Conservation (phyloP, 192 early-diverging fungal genomes). For the Dimargaris cristalligena region DNA sequence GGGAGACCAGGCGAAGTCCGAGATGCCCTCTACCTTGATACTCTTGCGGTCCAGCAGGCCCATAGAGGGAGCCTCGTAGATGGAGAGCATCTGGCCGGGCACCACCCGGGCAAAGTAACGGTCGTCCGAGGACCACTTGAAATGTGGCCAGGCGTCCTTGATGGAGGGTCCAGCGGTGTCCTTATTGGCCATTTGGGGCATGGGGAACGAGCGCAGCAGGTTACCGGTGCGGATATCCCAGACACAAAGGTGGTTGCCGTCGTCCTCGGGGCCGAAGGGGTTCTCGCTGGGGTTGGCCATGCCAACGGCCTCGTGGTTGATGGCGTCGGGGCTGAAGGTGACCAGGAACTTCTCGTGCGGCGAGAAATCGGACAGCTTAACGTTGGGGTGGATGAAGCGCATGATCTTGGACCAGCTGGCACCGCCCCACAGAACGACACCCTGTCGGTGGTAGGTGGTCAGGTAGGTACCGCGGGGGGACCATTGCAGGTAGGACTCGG, state of each 20-base stretch:
- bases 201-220: constrained; percentile 78
- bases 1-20: constrained; percentile 65
- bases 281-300: constrained; percentile 45
- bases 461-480: constrained; percentile 89
- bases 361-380: constrained; percentile 80
- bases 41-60: constrained; percentile 84
- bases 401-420: constrained; percentile 76
- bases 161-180: constrained; percentile 8
- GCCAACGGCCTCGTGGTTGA: constrained; percentile 37
- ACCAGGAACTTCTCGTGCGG: constrained; percentile 89
- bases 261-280: constrained; percentile 47
- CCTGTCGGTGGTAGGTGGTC: constrained; percentile 83
- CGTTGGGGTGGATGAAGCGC: constrained; percentile 80
- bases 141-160: constrained; percentile 56
- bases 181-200: constrained; percentile 22
- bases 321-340: constrained; percentile 78
- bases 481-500: constrained; percentile 86
- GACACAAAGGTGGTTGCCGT: constrained; percentile 60
- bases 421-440: constrained; percentile 93
- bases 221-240: constrained; percentile 83
- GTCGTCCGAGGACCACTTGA: constrained; percentile 92
- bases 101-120: constrained; percentile 85
- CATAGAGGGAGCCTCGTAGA: constrained; percentile 94
- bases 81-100: constrained; percentile 51
- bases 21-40: constrained; percentile 64